Base-by-base conservation (phyloP, 2,329 filamentous ascomycete species). In the Sarocladiaceae sp. region DNA sequence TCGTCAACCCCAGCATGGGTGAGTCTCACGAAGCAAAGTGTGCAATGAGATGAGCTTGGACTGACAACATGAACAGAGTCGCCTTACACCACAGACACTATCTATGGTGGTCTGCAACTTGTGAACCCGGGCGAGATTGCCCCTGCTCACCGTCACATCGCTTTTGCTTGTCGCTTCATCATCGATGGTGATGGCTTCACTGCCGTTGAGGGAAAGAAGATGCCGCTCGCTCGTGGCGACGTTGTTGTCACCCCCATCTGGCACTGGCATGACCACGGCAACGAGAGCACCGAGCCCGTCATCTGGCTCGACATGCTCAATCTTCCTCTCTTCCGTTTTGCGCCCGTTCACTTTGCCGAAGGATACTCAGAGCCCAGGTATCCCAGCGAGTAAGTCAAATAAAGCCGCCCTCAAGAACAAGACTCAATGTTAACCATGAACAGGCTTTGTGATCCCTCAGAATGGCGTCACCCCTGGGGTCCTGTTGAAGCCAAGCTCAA, bases 181-280 rank as follows among this genome's bases (percentile, higher is more conserved):
- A 79, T 83, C 20, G 78, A 82, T 52, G 78, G 79, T 2, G 63
- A 71, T 12, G 78, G 79, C 1, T 83, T 82, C 58, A 83, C 80
- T 0, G 78, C 79, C 1, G 76, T 83, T 0, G 76, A 80, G 48
- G 78, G 80, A 4, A 64, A 69, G 37, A 73, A 77, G 51, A 76
- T 83, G 56, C 63, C 67, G 2, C 76, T 83, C 61, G 59, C 68
- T 18, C 68, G 72, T 2, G 78, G 79, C 8, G 79, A 83, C 55
- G 75, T 83, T 1, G 77, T 83, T 13, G 62, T 82, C 1, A 83
- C 80, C 0, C 80, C 79, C 0, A 75, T 71, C 0, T 83, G 79
- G 79, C 75, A 80, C 58, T 83, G 76, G 71, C 79, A 82, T 54
- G 80, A 83, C 54, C 79, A 83, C 53, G 80, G 80, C 3, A 82